phyloP scores from a whole-genome alignment of 2,329 filamentous ascomycete genomes.

The Cercospora berteroae region DNA sequence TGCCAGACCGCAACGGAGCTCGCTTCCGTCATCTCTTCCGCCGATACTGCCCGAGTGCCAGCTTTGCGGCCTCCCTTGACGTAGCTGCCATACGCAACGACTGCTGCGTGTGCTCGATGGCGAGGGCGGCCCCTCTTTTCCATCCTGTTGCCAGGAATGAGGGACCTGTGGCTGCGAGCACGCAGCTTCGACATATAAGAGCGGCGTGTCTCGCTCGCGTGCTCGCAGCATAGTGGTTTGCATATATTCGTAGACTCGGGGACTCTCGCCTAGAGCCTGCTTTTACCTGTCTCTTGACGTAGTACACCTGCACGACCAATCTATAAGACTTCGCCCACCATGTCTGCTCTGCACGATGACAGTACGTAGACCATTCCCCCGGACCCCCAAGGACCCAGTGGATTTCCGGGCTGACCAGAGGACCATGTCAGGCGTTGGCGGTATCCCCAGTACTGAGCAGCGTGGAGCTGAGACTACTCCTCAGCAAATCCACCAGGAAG shows the following conservation, averaged over 20 bases:
- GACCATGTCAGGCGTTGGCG: slow-evolving; percentile 8
- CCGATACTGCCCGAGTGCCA: not conserved
- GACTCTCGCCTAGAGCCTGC: slow-evolving; percentile 6
- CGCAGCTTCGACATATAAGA: slow-evolving; percentile 9
- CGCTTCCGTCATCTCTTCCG: slow-evolving; percentile 2
- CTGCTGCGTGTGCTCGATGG: not conserved
- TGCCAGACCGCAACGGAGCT: not conserved
- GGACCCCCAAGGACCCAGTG: not conserved
- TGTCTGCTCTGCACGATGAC: slow-evolving; percentile 9
- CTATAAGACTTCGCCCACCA: not conserved
- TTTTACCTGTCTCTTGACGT: slow-evolving; percentile 5
- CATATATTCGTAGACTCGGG: not conserved
- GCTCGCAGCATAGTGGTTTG: not conserved
- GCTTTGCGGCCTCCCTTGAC: slow-evolving; percentile 8
- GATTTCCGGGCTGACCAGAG: not conserved
- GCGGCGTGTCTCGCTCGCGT: slow-evolving; percentile 10
- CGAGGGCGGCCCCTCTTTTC: slow-evolving; percentile 2
- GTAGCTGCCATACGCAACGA: slow-evolving; percentile 3
- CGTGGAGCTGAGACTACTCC: slow-evolving; percentile 1
- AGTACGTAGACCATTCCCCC: slow-evolving; percentile 2
- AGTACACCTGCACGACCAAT: slow-evolving; percentile 2
- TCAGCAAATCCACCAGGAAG: slow-evolving; percentile 25
- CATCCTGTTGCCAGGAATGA: not conserved
- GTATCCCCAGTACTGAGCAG: slow-evolving; percentile 5
- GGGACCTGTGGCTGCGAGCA: slow-evolving; percentile 12